Conservation (phyloP, 805 yeast genomes). For the Wickerhamomyces sydowiorum region DNA sequence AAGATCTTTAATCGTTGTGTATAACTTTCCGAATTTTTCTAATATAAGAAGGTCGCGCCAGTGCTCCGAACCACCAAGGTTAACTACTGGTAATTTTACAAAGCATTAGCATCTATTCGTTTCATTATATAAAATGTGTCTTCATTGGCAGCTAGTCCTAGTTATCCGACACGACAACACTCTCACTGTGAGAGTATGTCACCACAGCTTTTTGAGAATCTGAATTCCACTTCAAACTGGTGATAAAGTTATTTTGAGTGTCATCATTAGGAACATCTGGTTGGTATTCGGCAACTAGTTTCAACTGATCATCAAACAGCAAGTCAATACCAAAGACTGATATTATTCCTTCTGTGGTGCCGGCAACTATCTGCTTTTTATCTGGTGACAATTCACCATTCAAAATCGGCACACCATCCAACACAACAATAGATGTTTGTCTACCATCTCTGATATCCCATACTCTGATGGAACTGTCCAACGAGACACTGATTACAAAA, state of each 20-base stretch:
- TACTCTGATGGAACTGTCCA: slow-evolving; percentile 64
- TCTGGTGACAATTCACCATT: slow-evolving; percentile 48
- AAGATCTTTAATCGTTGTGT: no score
- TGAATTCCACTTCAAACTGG: slow-evolving; percentile 30
- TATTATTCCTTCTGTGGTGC: slow-evolving; percentile 59
- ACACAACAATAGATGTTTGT: slow-evolving; percentile 27
- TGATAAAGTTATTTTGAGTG: slow-evolving; percentile 21
- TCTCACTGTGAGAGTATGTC: slow-evolving; percentile 26
- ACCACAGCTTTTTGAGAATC: slow-evolving; percentile 23
- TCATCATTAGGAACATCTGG: slow-evolving; percentile 11
- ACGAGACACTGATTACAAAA: slow-evolving; percentile 46
- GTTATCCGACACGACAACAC: slow-evolving; percentile 11
- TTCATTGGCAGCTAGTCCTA: background rate
- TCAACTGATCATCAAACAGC: slow-evolving; percentile 9
- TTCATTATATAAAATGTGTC: no score
- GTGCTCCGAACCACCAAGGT: background rate
- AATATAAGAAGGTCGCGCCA: no score
- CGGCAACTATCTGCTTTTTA: slow-evolving; percentile 47
- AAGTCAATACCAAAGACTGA: slow-evolving; percentile 41
- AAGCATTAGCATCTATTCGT: no score
- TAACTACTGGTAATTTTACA: no score
- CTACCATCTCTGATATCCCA: slow-evolving; percentile 56
- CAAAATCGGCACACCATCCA: slow-evolving; percentile 52
- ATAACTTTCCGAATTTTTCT: no score
- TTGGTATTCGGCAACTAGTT: slow-evolving; percentile 19